These are phyloP conservation scores for Trametes sp. DNA, from an alignment of 1,284 basidiomycete genomes.

Conservation along the genomic window DNA sequence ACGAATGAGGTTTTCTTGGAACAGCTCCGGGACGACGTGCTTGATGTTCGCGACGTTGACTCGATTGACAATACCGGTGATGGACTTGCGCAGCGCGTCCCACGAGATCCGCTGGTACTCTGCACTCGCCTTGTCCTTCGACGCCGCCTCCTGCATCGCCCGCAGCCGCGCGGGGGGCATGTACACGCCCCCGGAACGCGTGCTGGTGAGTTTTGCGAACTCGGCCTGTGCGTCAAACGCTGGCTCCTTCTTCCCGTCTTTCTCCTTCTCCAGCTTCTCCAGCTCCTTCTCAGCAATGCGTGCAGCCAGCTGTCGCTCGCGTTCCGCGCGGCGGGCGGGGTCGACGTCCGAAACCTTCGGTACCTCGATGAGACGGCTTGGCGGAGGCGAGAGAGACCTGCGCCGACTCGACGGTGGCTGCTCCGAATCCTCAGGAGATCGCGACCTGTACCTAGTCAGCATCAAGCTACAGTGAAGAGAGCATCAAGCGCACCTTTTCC, in stretches of 20 bases:
- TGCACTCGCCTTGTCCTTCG: constrained; percentile 85
- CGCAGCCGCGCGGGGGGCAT: constrained; percentile 94
- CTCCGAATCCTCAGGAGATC: constrained; percentile 52
- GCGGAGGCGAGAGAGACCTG: constrained; percentile 66
- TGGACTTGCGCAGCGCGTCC: constrained; percentile 97
- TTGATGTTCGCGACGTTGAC: constrained; percentile 98
- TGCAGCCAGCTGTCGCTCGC: constrained; percentile 80
- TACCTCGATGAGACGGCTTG: constrained; percentile 48
- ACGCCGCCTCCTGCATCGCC: constrained; percentile 89
- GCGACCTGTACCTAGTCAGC: constrained; percentile 46
- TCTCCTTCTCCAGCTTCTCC: constrained; percentile 61
- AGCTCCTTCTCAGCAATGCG: constrained; percentile 79
- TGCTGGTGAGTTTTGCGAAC: constrained; percentile 81
- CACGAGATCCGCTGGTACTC: constrained; percentile 97
- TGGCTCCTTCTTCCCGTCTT: constrained; percentile 50
- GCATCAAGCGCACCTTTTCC: constrained; percentile 57
- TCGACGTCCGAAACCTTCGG: constrained; percentile 80
- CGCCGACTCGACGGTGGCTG: constrained; percentile 69
- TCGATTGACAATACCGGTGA: constrained; percentile 99
- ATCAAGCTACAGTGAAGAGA: neutral
- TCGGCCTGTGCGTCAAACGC: constrained; percentile 76
- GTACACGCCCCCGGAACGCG: constrained; percentile 94
- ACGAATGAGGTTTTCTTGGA: constrained; percentile 90
- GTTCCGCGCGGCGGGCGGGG: constrained; percentile 75
- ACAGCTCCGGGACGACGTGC: constrained; percentile 93